Evolutionary conservation across 495 filamentous ascomycete genomes (phyloP), one percentile per base, ranked within the genome.

Genomic region (Podospora tetraspora): DNA sequence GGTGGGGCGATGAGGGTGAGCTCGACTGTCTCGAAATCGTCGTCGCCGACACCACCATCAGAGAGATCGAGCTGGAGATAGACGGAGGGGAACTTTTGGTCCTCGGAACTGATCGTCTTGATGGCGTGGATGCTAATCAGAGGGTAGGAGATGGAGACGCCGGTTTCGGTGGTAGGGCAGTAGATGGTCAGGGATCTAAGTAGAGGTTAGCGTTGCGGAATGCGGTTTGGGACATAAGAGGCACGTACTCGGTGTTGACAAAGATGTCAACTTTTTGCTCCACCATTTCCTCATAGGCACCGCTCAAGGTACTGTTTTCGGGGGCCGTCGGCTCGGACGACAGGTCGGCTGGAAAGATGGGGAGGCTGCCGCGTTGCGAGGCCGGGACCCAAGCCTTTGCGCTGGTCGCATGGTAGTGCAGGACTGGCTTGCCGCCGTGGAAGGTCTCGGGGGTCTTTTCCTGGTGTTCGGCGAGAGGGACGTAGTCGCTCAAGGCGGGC

Each of bases 91-190:
- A 85, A 79, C 67, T 69, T 81, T 65, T 63, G 9, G 30, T 69
- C 63, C 69, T 62, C 65, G 56, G 60, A 68, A 52, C 76, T 71
- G 29, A 79, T 67, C 65, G 85, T 85, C 77, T 93, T 90, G 77
- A 93, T 87, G 10, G 94, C 95, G 78, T 99, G 95, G 11, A 98
- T 87, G 30, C 89, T 91, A 74, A 99, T 92, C 34, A 88, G 79
- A 4, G 91, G 92, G 82, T 97, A 99, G 16, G 93, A 91, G 68
- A 99, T 93, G 56, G 88, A 84, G 62, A 97, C 73, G 62, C 93
- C 94, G 3, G 78, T 79, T 34, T 82, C 79, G 59, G 80, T 81
- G 22, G 85, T 64, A 61, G 85, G 78, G 75, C 87, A 90, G 82
- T 87, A 94, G 70, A 96, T 79, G 59, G 87, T 86, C 68, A 97